Base-by-base conservation (phyloP, 176 grass and related monocot species). In the Carex myosuroides region DNA sequence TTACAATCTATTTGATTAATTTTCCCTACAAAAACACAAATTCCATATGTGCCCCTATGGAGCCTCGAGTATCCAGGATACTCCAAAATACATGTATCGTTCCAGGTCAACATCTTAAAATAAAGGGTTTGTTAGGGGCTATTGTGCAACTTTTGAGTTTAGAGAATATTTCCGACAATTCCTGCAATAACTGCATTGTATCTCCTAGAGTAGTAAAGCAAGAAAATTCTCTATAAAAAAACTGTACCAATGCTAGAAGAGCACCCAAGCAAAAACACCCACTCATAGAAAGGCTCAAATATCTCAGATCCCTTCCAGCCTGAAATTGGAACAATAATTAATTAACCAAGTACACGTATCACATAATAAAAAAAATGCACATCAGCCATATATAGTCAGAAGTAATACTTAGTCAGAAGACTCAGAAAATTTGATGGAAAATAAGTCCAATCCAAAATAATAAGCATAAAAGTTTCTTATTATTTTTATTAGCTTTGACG, bases 301-400 rank as follows among this genome's bases (percentile, higher is more conserved):
- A 98, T 75, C 80, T 93, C 52, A 98, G 89, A 87, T 98, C 95
- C 66, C 95, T 95, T 84, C 95, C 95, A 60, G 92, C 92, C 95
- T 98, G 85, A 87, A 84, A 26, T 70, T 84, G 21, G n/a, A 70
- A 13, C 26, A 56, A 2, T 16, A 58, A 39, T 14, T 73, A 73
- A 52, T 59, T 84, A 60, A 84, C 13, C 82, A 44, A 10, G 20
- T 26, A 16, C 32, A 44, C 42, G 53, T 32, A 2, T 12, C 44
- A 61, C 57, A 64, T 13, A 21, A 33, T 21, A 58, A 81, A 64
- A 44, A 61, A 41, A 81, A 41, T 70, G 60, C 33, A n/a, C 5
- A 52, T 69, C 54, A 67, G 52, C 52, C 29, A 83, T 52, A 64
- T 32, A 68, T 68, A 3, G 26, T 44, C 35, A 67, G 57, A 83